Percentiles rank a stretch among this genome's conserved stretches.
phyloP scores from a whole-genome alignment of 257 asterid species.

The Mitragyna speciosa region DNA sequence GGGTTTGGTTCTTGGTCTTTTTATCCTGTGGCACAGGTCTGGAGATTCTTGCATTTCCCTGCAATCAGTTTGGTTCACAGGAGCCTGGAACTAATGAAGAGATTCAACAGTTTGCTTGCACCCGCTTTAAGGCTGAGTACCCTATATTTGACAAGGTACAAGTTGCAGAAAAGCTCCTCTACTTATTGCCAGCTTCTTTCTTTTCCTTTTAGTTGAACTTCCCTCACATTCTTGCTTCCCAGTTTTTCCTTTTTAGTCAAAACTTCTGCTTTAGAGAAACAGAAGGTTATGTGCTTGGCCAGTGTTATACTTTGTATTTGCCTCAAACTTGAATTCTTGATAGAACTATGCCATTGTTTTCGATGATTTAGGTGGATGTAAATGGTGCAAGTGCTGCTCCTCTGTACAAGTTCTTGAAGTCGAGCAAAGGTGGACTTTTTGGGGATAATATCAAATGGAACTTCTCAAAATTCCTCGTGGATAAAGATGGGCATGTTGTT shows the following conservation, averaged over 20 bases:
- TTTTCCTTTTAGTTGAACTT: not conserved
- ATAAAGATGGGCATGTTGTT: slow-evolving; percentile 73
- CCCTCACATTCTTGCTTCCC: not conserved
- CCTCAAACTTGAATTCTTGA: not conserved
- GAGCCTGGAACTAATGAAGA: slow-evolving; percentile 92
- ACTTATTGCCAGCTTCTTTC: not conserved
- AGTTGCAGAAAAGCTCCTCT: not conserved
- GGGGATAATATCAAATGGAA: slow-evolving; percentile 83
- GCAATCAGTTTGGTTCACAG: slow-evolving; percentile 92
- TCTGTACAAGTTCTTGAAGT: slow-evolving; percentile 68
- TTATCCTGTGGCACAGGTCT: slow-evolving; percentile 40
- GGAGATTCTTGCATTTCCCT: slow-evolving; percentile 94
- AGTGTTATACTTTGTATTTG: not conserved
- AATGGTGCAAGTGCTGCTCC: slow-evolving; percentile 77
- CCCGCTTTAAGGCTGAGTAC: slow-evolving; percentile 89
- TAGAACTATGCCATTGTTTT: not conserved
- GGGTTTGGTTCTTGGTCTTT: not conserved
- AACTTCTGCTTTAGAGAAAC: not conserved
- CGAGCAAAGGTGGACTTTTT: slow-evolving; percentile 68
- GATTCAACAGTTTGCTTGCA: slow-evolving; percentile 71
- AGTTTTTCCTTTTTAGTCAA: too few relatives aligned
- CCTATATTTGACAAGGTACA: slow-evolving; percentile 85
- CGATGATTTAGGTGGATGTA: slow-evolving; percentile 60
- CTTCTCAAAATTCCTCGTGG: slow-evolving; percentile 80
- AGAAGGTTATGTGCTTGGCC: not conserved